These are phyloP conservation scores for Colletotrichum acutatum DNA, from an alignment of 2,329 filamentous ascomycete genomes.

Conservation along the genomic window DNA sequence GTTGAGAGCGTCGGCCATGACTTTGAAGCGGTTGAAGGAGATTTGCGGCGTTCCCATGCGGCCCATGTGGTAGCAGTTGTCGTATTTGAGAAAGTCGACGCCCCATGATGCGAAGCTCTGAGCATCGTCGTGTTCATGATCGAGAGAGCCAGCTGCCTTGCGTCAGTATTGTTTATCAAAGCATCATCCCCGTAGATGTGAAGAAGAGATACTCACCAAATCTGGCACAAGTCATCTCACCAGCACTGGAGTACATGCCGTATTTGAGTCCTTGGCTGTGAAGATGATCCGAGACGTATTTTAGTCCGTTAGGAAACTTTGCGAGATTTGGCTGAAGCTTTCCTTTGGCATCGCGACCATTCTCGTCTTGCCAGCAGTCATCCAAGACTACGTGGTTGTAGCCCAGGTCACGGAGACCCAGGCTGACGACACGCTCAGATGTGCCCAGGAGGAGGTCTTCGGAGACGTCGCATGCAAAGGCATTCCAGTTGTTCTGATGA, in stretches of 20 bases:
- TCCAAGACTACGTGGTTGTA: constrained; percentile 46
- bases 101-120: constrained; percentile 63
- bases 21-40: constrained; percentile 43
- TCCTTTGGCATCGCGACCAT: constrained; percentile 39
- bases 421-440: constrained; percentile 38
- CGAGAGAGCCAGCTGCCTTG: constrained; percentile 55
- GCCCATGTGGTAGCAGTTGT: constrained; percentile 55
- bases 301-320: constrained; percentile 52
- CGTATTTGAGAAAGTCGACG: constrained; percentile 64
- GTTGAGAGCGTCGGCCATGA: constrained; percentile 48
- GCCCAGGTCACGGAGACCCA: constrained; percentile 42
- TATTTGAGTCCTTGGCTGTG: constrained; percentile 50
- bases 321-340: constrained; percentile 44
- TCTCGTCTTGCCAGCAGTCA: constrained; percentile 48
- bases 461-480: constrained; percentile 33
- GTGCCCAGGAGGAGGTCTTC: constrained; percentile 37
- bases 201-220: constrained; percentile 39
- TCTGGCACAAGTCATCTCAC: constrained; percentile 60
- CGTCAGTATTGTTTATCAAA: neutral
- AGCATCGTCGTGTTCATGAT: constrained; percentile 64
- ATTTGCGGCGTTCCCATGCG: constrained; percentile 41
- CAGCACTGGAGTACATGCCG: constrained; percentile 54
- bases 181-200: neutral
- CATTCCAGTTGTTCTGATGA: constrained; percentile 32
- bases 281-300: constrained; percentile 46